A percentile compares a stretch with the other conserved stretches of the same genome.
These are phyloP conservation scores for Verticillium isaacii DNA, from an alignment of 2,329 filamentous ascomycete species.

Conservation along the genomic window DNA sequence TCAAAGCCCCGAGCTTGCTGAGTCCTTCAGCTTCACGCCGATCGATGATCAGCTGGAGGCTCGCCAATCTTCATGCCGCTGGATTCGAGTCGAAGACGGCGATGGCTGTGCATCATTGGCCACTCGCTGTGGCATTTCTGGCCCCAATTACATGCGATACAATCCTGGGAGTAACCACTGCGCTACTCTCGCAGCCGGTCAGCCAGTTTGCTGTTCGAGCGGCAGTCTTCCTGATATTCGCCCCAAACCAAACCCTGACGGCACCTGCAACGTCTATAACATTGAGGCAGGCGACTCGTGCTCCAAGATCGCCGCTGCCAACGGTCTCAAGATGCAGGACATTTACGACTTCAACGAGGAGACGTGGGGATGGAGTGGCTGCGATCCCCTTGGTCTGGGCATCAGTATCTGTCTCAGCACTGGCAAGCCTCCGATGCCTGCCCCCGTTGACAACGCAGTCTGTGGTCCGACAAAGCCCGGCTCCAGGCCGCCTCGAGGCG, in stretches of 20 bases:
- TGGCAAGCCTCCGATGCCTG: slow-evolving; percentile 15
- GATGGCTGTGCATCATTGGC: neutral
- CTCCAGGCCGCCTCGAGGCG: slow-evolving; percentile 25
- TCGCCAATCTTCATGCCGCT: neutral
- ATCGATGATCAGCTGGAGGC: neutral
- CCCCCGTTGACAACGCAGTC: slow-evolving; percentile 10
- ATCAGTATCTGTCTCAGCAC: slow-evolving; percentile 18
- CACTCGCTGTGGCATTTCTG: neutral
- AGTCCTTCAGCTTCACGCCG: neutral
- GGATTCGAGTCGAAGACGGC: neutral
- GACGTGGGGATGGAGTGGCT: slow-evolving; percentile 33
- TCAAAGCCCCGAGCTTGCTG: neutral
- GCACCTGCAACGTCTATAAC: slow-evolving; percentile 22
- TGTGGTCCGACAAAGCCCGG: slow-evolving; percentile 21
- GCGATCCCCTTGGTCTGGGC: slow-evolving; percentile 20
- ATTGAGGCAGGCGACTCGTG: slow-evolving; percentile 22
- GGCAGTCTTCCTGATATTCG: slow-evolving; percentile 27
- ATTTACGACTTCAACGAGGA: slow-evolving; percentile 26
- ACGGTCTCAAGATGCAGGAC: slow-evolving; percentile 11
- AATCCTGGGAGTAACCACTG: slow-evolving; percentile 16
- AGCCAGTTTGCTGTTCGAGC: slow-evolving; percentile 29
- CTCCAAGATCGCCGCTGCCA: slow-evolving; percentile 17
- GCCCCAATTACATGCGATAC: neutral
- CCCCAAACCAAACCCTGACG: slow-evolving; percentile 25
- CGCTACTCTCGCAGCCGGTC: slow-evolving; percentile 19